phyloP scores from a whole-genome alignment of 2,329 filamentous ascomycete species.

The Trichoderma semiorbis region DNA sequence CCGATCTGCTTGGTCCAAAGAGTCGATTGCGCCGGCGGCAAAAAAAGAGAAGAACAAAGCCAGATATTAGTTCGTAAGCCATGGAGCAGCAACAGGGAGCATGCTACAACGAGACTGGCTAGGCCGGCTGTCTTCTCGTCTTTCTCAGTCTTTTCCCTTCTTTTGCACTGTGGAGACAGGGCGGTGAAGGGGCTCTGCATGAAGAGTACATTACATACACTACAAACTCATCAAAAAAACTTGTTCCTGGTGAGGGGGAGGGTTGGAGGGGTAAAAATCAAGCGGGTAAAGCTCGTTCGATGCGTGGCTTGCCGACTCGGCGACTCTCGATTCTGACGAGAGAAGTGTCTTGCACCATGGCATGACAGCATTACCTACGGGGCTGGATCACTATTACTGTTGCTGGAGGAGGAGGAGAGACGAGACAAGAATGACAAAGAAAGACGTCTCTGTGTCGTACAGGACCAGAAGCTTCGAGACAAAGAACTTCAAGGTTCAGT shows the following conservation, averaged over 20 bases:
- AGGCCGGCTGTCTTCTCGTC: background rate
- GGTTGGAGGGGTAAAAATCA: background rate
- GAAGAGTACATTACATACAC: background rate
- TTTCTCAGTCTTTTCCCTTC: background rate
- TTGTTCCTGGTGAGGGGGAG: constrained; percentile 1
- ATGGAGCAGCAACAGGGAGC: background rate
- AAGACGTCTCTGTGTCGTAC: background rate
- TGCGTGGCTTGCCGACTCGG: background rate
- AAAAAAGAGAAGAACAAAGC: background rate
- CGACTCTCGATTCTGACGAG: background rate
- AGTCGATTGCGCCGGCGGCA: background rate
- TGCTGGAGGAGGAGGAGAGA: background rate
- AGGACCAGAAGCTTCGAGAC: background rate
- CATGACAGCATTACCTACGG: background rate
- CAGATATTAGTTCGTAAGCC: background rate
- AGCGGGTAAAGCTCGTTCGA: constrained; percentile 7
- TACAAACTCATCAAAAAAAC: background rate
- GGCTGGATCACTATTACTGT: background rate
- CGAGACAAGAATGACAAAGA: background rate
- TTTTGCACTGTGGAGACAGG: background rate
- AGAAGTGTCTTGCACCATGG: background rate
- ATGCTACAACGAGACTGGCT: background rate
- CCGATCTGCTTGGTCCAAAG: constrained; percentile 6
- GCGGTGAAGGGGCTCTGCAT: background rate
- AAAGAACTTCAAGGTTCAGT: background rate